Evolutionary conservation across 805 yeast species (phyloP).

Genomic region (Brettanomyces custersianus): DNA sequence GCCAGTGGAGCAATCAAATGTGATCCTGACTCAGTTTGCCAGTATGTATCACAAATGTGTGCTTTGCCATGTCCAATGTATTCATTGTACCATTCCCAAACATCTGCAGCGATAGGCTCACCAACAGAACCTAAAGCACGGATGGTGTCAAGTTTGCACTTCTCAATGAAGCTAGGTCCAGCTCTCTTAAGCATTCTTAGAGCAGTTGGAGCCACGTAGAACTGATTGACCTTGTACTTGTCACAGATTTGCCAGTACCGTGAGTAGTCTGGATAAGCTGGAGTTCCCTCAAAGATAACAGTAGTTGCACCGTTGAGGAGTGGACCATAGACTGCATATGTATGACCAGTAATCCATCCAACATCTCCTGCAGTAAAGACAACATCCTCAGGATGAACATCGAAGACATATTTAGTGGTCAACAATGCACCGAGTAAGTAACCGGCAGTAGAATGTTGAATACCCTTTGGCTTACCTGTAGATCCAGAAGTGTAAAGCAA

Average conservation of each 20-base stretch:
- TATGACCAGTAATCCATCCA: conserved; percentile 89
- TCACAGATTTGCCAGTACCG: conserved; percentile 77
- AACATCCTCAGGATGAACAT: conserved; percentile 63
- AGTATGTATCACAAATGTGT: conserved; percentile 74
- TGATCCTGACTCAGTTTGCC: conserved; percentile 86
- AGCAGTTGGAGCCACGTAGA: conserved; percentile 82
- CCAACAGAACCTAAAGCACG: conserved; percentile 78
- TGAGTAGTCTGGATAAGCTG: conserved; percentile 73
- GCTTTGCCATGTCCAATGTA: conserved; percentile 61
- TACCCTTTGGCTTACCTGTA: conserved; percentile 85
- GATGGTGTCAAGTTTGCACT: conserved; percentile 53
- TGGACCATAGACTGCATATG: conserved; percentile 79
- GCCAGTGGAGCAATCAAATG: conserved; percentile 74
- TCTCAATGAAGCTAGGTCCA: conserved; percentile 54
- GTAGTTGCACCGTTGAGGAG: conserved; percentile 68
- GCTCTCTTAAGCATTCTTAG: conserved; percentile 67
- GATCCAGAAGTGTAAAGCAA: conserved; percentile 80
- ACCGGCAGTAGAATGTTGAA: conserved; percentile 75
- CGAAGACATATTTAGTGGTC: conserved; percentile 70
- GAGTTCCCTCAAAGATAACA: conserved; percentile 79
- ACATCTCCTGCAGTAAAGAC: conserved; percentile 85
- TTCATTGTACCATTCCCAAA: conserved; percentile 81
- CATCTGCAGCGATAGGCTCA: conserved; percentile 79
- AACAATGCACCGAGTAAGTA: conserved; percentile 64
- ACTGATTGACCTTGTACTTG: conserved; percentile 63